A percentile compares a stretch with the other conserved stretches of the same genome.
Conservation (phyloP, 257 asterid genomes). For the Primulina eburnea region DNA sequence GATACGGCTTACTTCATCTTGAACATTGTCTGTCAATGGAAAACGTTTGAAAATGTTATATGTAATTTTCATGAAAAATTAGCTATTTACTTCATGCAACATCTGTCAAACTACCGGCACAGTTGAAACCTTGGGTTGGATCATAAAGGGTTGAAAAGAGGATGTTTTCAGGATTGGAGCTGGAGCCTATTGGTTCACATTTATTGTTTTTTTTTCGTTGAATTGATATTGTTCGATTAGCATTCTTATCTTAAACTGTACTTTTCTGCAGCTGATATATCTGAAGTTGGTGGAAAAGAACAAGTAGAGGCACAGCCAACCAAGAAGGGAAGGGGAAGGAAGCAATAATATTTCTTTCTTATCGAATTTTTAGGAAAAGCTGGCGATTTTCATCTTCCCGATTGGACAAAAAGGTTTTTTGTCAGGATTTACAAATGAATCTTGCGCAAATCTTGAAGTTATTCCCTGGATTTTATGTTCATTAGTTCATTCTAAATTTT, state of each 20-base stretch:
- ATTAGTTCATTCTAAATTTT: not conserved
- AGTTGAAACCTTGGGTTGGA: too few species aligned
- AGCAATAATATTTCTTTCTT: constrained; percentile 39
- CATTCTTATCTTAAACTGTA: not conserved
- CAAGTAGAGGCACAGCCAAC: constrained; percentile 56
- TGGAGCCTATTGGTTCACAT: not conserved
- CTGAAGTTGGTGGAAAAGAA: constrained; percentile 71
- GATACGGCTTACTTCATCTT: constrained; percentile 5
- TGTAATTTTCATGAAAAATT: not conserved
- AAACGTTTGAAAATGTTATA: not conserved
- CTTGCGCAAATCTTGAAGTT: not conserved
- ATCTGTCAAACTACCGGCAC: not conserved
- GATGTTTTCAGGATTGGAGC: not conserved
- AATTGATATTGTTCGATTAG: not conserved
- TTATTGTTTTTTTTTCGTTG: not conserved
- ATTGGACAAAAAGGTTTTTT: not conserved
- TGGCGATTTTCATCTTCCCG: not conserved
- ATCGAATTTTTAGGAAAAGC: constrained; percentile 15
- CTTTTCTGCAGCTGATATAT: constrained; percentile 48
- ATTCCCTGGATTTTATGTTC: not conserved
- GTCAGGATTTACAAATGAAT: not conserved
- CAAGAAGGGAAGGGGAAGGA: constrained; percentile 75
- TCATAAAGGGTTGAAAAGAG: not conserved
- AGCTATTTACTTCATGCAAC: not conserved
- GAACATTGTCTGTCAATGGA: not conserved